A percentile compares a stretch with the other conserved stretches of the same genome.
phyloP scores from a whole-genome alignment of 2,329 filamentous ascomycete genomes.

The Epichloe coenophiala region DNA sequence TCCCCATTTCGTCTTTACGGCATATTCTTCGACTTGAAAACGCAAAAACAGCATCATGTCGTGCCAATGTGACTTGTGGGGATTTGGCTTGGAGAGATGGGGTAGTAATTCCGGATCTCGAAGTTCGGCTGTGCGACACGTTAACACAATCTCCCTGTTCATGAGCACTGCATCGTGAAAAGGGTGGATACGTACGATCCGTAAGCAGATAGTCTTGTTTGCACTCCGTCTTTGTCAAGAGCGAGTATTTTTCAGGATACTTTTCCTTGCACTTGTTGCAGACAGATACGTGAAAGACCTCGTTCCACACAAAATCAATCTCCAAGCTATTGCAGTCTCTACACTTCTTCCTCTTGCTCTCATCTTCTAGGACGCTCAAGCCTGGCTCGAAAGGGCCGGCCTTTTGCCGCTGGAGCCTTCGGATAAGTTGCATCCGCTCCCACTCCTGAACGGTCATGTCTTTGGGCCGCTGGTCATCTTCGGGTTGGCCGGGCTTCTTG shows the following conservation, averaged over 20 bases:
- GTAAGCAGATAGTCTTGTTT: slow-evolving; percentile 91
- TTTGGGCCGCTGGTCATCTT: slow-evolving; percentile 53
- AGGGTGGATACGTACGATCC: slow-evolving; percentile 49
- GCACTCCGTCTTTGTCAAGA: slow-evolving; percentile 93
- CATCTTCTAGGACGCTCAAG: slow-evolving; percentile 57
- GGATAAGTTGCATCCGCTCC: slow-evolving; percentile 69
- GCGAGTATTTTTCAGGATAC: slow-evolving; percentile 79
- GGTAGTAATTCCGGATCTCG: slow-evolving; percentile 76
- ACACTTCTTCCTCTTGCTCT: slow-evolving; percentile 57
- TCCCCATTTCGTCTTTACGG: slow-evolving; percentile 83
- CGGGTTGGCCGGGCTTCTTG: slow-evolving; percentile 22
- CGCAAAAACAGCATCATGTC: slow-evolving; percentile 98
- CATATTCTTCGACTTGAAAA: slow-evolving; percentile 89
- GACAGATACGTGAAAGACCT: slow-evolving; percentile 61
- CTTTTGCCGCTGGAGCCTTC: slow-evolving; percentile 58
- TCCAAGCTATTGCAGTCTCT: slow-evolving; percentile 71
- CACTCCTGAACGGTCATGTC: slow-evolving; percentile 86
- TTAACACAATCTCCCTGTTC: not conserved
- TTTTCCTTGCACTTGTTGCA: slow-evolving; percentile 83
- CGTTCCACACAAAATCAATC: slow-evolving; percentile 92
- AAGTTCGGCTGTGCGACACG: slow-evolving; percentile 56
- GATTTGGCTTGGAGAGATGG: slow-evolving; percentile 79
- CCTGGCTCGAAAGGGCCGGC: slow-evolving; percentile 80
- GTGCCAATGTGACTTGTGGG: slow-evolving; percentile 91
- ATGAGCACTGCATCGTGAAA: not conserved